phyloP scores from a whole-genome alignment of 2,329 filamentous ascomycete species.

The Fusarium annulatum region DNA sequence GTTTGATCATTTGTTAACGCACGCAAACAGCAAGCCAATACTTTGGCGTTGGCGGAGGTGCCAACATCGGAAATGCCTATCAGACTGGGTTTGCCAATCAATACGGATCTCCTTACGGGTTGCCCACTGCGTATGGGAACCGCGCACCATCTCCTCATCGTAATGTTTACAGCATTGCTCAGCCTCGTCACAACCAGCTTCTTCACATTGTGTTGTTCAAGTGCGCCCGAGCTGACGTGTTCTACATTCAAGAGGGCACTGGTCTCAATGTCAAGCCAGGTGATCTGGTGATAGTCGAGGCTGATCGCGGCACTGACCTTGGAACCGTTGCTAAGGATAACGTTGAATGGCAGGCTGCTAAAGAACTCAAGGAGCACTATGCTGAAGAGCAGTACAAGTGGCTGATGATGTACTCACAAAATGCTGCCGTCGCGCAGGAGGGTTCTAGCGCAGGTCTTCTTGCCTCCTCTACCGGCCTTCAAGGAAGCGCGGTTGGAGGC shows the following conservation, averaged over 20 bases:
- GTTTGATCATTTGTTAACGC: conserved; percentile 2
- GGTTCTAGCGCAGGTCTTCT: conserved; percentile 70
- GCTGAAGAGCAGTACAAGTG: conserved; percentile 97
- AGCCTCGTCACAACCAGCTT: conserved; percentile 73
- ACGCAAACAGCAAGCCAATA: conserved; percentile 35
- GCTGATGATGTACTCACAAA: conserved; percentile 98
- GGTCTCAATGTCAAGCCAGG: conserved; percentile 90
- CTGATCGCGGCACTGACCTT: conserved; percentile 93
- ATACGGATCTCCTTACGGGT: conserved; percentile 60
- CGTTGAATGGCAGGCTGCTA: conserved; percentile 87
- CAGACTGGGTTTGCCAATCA: conserved; percentile 50
- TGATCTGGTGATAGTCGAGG: conserved; percentile 96
- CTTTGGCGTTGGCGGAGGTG: conserved; percentile 43
- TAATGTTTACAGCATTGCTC: conserved; percentile 69
- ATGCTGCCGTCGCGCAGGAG: conserved; percentile 71
- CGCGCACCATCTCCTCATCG: conserved; percentile 71
- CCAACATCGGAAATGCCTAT: conserved; percentile 41
- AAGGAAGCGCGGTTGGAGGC: conserved; percentile 78
- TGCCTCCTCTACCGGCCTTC: conserved; percentile 71
- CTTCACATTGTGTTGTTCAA: conserved; percentile 97
- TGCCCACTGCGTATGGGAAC: conserved; percentile 58
- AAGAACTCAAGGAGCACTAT: conserved; percentile 89
- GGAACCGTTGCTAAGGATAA: conserved; percentile 92
- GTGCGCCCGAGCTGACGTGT: conserved; percentile 92
- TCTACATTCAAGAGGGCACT: conserved; percentile 96